Evolutionary conservation across 257 asterid genomes (phyloP), one percentile per base, ranked within the genome.

Genomic region (Phtheirospermum japonicum): DNA sequence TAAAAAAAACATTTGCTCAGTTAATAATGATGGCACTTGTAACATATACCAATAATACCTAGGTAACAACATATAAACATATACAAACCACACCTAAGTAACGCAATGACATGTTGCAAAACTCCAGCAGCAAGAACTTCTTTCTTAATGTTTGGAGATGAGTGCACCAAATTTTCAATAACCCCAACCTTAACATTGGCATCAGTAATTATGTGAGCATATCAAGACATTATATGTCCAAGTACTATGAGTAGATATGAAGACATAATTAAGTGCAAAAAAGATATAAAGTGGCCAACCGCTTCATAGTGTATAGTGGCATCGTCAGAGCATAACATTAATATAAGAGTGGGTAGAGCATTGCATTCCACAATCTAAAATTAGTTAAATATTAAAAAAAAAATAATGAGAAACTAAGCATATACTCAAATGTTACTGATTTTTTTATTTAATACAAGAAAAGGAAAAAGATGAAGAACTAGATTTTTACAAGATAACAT

Each of bases 41-140:
- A 57, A 3, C 49, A 64, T 56, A 57, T 17, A 40, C 13, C 50
- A 43, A 10, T 31, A 45, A 37, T 67, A 80, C 87, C 87, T 81
- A 59, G 80, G 84, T 63, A 86, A 75, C 18, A 82, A 8, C 23
- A n/a, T 57, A 46, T 8, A 32, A 0, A 16, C 11, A 13, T 49
- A 63, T 4, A 33, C 16, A 40, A 43, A 28, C 32, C 53, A 32
- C 70, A 85, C 95, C 91, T 82, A 56, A 86, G 91, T 65, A 86
- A 73, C 14, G 84, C 82, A 54, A 86, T 83, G 32, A 86, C 95
- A 69, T 91, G 95, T 75, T 86, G 95, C 66, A 86, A 71, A 56
- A 91, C 95, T 71, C 95, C 95, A 16, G 95, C 87, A 59, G 76
- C 69, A 31, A 86, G 87, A 67, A 86, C 95, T 70, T 83, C 89